A percentile compares a stretch with the other conserved stretches of the same genome.
These are phyloP conservation scores for Daldinia sp. DNA, from an alignment of 2,329 filamentous ascomycete genomes.

Conservation along the genomic window DNA sequence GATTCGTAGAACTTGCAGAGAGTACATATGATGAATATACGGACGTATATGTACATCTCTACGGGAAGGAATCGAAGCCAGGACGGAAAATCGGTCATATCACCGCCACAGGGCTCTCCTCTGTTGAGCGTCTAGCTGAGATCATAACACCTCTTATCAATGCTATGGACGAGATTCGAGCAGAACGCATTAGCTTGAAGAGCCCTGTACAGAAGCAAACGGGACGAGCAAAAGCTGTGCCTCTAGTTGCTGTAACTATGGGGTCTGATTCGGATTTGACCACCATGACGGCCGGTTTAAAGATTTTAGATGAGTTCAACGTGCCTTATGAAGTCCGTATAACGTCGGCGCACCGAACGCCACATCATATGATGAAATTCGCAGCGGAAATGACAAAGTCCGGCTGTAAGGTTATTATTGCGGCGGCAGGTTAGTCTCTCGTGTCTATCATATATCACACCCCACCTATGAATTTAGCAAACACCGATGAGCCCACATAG, in stretches of 20 bases:
- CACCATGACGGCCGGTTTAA: constrained; percentile 73
- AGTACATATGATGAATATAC: constrained; percentile 59
- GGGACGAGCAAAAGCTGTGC: constrained; percentile 52
- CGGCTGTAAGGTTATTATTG: constrained; percentile 80
- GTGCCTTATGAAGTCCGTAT: constrained; percentile 80
- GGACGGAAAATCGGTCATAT: constrained; percentile 96
- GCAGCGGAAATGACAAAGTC: constrained; percentile 71
- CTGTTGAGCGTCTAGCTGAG: constrained; percentile 71
- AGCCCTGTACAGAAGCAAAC: constrained; percentile 49
- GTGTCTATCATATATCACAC: neutral
- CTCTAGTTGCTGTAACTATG: constrained; percentile 83
- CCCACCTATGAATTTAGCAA: neutral
- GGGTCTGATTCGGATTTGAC: constrained; percentile 83
- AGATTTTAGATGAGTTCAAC: constrained; percentile 75
- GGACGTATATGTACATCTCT: constrained; percentile 79
- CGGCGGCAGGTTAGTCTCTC: constrained; percentile 66
- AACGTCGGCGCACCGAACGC: constrained; percentile 83
- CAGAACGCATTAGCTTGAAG: constrained; percentile 60
- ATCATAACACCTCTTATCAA: constrained; percentile 76
- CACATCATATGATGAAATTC: constrained; percentile 75
- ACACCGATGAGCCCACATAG: neutral
- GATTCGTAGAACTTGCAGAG: constrained; percentile 61
- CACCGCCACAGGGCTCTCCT: constrained; percentile 78
- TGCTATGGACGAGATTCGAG: constrained; percentile 69
- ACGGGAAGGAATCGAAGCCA: constrained; percentile 89